Conservation (phyloP, 2,329 filamentous ascomycete species). For the Escovopsis sp. region DNA sequence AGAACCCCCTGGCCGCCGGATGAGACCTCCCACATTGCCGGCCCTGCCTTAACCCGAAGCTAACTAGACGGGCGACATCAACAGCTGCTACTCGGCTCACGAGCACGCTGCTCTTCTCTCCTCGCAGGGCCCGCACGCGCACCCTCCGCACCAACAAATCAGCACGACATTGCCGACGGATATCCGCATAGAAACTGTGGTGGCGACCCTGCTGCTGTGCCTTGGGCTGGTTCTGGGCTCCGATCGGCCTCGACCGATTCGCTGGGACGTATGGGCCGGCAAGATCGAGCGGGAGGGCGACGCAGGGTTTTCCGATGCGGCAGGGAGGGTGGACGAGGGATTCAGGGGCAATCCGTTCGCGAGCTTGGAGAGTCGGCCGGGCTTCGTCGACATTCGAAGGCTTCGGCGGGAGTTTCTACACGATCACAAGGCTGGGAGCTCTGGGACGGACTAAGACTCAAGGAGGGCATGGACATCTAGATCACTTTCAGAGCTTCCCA, state of each 20-base stretch:
- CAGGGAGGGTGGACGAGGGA: constrained; percentile 54
- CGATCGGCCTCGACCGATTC: constrained; percentile 68
- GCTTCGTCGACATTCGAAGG: constrained; percentile 79
- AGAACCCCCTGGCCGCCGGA: not conserved
- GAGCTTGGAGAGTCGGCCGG: constrained; percentile 62
- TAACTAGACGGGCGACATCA: not conserved
- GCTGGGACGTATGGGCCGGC: constrained; percentile 69
- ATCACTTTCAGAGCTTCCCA: not conserved
- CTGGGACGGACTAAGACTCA: no score
- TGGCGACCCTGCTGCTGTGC: constrained; percentile 67
- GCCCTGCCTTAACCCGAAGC: not conserved
- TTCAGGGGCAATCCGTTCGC: constrained; percentile 67
- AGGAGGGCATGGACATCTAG: not conserved
- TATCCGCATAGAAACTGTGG: constrained; percentile 73
- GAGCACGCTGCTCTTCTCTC: constrained; percentile 71
- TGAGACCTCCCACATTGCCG: not conserved
- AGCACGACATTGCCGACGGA: constrained; percentile 56
- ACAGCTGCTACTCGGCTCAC: constrained; percentile 88
- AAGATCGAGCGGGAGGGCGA: constrained; percentile 67
- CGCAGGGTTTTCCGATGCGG: constrained; percentile 38
- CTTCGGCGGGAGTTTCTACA: constrained; percentile 55
- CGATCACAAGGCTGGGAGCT: no score
- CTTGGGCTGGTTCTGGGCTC: constrained; percentile 69
- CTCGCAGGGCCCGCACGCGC: constrained; percentile 28
- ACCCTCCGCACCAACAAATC: constrained; percentile 25